phyloP scores from a whole-genome alignment of 2,329 filamentous ascomycete species.

The Neonectria sp. region DNA sequence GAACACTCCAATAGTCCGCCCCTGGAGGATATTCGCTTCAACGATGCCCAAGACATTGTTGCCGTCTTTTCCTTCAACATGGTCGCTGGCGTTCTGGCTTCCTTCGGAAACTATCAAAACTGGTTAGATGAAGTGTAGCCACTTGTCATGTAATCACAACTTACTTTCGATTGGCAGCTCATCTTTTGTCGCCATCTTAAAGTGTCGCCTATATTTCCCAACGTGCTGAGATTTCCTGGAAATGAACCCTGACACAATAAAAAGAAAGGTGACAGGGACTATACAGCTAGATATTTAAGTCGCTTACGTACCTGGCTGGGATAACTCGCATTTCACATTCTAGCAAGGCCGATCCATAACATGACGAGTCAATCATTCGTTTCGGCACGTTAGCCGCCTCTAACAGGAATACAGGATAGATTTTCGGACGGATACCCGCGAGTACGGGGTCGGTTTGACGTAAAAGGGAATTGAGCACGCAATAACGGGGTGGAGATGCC shows the following conservation, averaged over 20 bases:
- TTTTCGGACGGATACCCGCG: background rate
- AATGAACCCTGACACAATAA: background rate
- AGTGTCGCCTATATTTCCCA: background rate
- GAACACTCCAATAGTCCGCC: constrained; percentile 42
- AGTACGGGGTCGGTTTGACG: background rate
- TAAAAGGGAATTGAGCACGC: background rate
- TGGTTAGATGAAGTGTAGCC: background rate
- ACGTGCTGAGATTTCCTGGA: background rate
- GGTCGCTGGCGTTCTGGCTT: constrained; percentile 9
- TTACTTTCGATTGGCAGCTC: background rate
- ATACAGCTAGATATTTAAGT: background rate
- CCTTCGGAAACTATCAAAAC: background rate
- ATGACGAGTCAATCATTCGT: background rate
- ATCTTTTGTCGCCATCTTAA: background rate
- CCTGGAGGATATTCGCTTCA: constrained; percentile 29
- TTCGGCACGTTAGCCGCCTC: background rate
- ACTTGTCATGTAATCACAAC: background rate
- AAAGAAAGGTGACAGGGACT: background rate
- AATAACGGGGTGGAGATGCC: background rate
- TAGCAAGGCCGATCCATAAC: background rate
- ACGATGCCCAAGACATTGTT: constrained; percentile 6
- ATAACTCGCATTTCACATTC: background rate
- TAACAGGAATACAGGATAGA: background rate
- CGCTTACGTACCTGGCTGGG: background rate
- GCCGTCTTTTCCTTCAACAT: constrained; percentile 5